Evolutionary conservation across 129 eudicot species (phyloP).

Genomic region (Calendula officinalis): DNA sequence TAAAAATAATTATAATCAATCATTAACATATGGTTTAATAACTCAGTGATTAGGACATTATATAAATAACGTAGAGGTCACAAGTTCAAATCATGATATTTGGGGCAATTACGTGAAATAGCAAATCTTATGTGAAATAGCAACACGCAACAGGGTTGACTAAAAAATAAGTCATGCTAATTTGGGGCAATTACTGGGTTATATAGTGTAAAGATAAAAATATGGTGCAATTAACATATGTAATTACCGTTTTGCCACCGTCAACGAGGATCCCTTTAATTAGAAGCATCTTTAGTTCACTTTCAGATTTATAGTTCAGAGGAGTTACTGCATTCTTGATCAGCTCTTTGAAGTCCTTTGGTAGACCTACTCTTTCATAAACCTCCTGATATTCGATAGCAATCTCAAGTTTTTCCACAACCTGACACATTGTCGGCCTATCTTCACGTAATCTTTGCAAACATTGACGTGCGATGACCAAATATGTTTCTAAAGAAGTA

Average conservation of each 20-base stretch:
- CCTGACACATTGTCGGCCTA: not conserved
- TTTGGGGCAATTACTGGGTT: not conserved
- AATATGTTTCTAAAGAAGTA: not conserved
- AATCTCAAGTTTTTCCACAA: slow-evolving; percentile 1
- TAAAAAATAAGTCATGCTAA: too few species aligned
- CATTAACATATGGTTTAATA: too few species aligned
- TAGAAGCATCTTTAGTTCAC: not conserved
- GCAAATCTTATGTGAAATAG: too few species aligned
- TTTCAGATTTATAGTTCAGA: not conserved
- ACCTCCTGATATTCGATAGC: not conserved
- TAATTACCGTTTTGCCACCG: not conserved
- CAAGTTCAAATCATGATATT: too few species aligned
- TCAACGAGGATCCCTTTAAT: not conserved
- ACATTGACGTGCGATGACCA: not conserved
- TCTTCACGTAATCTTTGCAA: not conserved
- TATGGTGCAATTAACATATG: not conserved
- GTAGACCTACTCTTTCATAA: not conserved
- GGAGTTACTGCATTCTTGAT: not conserved
- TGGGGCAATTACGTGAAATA: too few species aligned
- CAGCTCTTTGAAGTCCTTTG: not conserved
- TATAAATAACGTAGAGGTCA: too few species aligned
- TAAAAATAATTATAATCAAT: too few species aligned
- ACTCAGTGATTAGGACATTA: too few species aligned
- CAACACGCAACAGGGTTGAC: too few species aligned
- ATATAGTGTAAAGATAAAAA: not conserved